Percentiles rank a stretch among this genome's conserved stretches.
Conservation (phyloP, 495 filamentous ascomycete genomes). For the Terfezia claveryi region DNA sequence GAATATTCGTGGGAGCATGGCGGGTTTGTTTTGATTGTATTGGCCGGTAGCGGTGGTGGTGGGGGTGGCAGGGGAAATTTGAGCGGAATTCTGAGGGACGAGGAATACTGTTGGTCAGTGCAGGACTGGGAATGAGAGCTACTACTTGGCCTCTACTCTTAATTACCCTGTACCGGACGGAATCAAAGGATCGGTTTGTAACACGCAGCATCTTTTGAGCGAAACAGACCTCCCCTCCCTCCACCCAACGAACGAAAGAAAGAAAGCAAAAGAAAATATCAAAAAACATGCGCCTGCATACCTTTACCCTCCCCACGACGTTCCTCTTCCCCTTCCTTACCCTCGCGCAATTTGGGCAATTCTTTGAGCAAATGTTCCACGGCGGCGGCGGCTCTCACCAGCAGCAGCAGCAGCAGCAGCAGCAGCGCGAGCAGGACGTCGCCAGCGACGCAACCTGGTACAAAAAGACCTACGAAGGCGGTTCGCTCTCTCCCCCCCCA, state of each 20-base stretch:
- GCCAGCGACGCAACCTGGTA: slow-evolving; percentile 45
- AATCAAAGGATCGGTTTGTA: not conserved
- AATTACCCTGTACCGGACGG: not conserved
- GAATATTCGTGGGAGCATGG: not conserved
- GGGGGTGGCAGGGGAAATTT: not conserved
- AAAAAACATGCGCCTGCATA: slow-evolving; percentile 9
- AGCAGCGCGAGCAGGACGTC: slow-evolving; percentile 36
- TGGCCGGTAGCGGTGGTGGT: not conserved
- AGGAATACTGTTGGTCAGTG: not conserved
- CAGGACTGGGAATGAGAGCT: not conserved
- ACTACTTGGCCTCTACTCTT: not conserved
- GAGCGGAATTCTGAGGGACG: not conserved
- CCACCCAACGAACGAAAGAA: not conserved
- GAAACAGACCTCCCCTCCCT: slow-evolving; percentile 23
- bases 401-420: slow-evolving; percentile 29
- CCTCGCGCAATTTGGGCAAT: slow-evolving; percentile 39
- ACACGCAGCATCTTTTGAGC: not conserved
- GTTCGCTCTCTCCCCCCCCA: slow-evolving; percentile 22
- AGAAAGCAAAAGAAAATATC: not conserved
- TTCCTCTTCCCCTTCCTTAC: slow-evolving; percentile 28
- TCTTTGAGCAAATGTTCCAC: slow-evolving; percentile 52
- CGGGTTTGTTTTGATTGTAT: not conserved
- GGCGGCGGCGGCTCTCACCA: slow-evolving; percentile 21
- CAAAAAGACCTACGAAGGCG: slow-evolving; percentile 34
- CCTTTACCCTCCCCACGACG: slow-evolving; percentile 18